phyloP scores from a whole-genome alignment of 2,329 filamentous ascomycete genomes.

The Penicillium sp. region DNA sequence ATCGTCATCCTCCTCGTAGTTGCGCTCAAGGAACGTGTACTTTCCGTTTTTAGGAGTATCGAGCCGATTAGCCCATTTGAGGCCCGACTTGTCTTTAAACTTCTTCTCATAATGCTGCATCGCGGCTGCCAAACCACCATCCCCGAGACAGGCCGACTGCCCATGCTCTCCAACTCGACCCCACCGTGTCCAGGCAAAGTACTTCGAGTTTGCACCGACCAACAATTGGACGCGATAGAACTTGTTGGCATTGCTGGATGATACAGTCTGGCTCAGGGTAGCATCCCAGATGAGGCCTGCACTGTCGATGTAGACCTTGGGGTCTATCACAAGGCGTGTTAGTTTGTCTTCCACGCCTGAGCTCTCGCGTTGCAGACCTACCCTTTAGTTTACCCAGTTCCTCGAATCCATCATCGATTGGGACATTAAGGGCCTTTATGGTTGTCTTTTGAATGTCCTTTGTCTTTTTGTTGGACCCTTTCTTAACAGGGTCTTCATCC shows the following conservation, averaged over 20 bases:
- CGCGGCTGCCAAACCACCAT: constrained; percentile 41
- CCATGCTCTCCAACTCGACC: constrained; percentile 66
- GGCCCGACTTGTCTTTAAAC: constrained; percentile 57
- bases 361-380: background rate
- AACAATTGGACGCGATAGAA: constrained; percentile 73
- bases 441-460: constrained; percentile 49
- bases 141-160: constrained; percentile 43
- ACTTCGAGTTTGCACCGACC: constrained; percentile 34
- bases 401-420: constrained; percentile 45
- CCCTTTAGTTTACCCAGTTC: background rate
- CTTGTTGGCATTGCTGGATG: constrained; percentile 73
- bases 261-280: constrained; percentile 74
- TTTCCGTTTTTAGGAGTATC: constrained; percentile 53
- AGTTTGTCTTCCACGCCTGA: background rate
- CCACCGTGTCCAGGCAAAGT: constrained; percentile 72
- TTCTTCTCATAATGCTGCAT: constrained; percentile 52
- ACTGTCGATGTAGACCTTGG: constrained; percentile 63
- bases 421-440: constrained; percentile 43
- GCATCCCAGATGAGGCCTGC: constrained; percentile 72
- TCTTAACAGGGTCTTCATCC: background rate
- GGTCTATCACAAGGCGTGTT: background rate
- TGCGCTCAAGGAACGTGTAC: constrained; percentile 78
- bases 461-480: constrained; percentile 33
- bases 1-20: constrained; percentile 67
- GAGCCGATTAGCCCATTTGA: constrained; percentile 50